A percentile compares a stretch with the other conserved stretches of the same genome.
Evolutionary conservation across 345 rosid genomes (phyloP).

Genomic region (Erucastrum elatum): DNA sequence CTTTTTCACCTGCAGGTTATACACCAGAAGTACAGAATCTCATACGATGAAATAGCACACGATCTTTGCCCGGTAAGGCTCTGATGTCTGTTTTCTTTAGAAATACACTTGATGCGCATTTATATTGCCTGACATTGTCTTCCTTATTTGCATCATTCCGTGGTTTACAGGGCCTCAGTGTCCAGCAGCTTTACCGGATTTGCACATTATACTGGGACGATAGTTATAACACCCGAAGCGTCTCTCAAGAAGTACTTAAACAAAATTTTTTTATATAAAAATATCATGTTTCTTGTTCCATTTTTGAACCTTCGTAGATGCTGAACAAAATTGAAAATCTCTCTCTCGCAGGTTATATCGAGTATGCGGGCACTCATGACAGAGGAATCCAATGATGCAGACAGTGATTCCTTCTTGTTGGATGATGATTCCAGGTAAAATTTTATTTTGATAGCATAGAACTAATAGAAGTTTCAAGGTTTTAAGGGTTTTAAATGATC

Average conservation of each 20-base stretch:
- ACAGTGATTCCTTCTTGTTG: slow-evolving; percentile 79
- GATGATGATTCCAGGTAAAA: slow-evolving; percentile 94
- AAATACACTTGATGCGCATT: slow-evolving; percentile 7
- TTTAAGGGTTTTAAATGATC: neutral
- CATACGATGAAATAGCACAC: slow-evolving; percentile 93
- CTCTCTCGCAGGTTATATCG: slow-evolving; percentile 69
- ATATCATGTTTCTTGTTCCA: neutral
- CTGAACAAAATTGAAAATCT: neutral
- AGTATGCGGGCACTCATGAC: slow-evolving; percentile 98
- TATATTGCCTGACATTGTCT: slow-evolving; percentile 9
- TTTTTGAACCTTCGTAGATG: slow-evolving; percentile 16
- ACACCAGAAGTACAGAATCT: slow-evolving; percentile 96
- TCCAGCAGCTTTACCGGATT: slow-evolving; percentile 95
- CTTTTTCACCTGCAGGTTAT: slow-evolving; percentile 56
- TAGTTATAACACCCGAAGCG: slow-evolving; percentile 94
- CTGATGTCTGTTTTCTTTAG: slow-evolving; percentile 14
- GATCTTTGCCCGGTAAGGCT: slow-evolving; percentile 90
- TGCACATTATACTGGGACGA: slow-evolving; percentile 98
- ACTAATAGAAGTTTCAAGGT: neutral
- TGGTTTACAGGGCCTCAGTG: slow-evolving; percentile 79
- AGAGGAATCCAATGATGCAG: slow-evolving; percentile 87
- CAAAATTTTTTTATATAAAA: neutral
- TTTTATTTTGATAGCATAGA: neutral
- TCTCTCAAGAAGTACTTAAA: slow-evolving; percentile 67
- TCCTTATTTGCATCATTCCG: slow-evolving; percentile 1